Conservation (phyloP, 345 rosid genomes). For the Rhizophora mangle region DNA sequence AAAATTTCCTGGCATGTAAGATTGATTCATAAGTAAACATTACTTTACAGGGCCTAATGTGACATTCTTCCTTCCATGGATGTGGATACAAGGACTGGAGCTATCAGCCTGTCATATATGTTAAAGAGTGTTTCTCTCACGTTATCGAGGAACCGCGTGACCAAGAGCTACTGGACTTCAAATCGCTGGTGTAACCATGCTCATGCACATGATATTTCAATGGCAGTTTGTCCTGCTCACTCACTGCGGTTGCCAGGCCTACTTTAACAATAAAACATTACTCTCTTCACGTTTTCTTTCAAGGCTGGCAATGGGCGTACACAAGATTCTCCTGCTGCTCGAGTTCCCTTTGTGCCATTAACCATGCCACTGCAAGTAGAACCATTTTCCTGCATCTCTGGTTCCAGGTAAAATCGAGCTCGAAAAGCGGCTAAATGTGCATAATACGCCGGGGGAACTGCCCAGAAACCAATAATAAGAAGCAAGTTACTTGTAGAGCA, state of each 20-base stretch:
- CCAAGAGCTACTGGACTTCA: too few relatives aligned
- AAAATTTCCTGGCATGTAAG: constrained; percentile 30
- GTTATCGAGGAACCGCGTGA: too few relatives aligned
- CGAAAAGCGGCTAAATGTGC: constrained; percentile 98
- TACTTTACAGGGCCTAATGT: constrained; percentile 34
- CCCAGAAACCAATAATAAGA: constrained; percentile 2
- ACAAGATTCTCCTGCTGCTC: constrained; percentile 13
- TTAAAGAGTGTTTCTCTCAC: not conserved
- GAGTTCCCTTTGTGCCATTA: constrained; percentile 2
- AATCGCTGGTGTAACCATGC: too few relatives aligned
- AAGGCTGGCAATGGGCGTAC: constrained; percentile 87
- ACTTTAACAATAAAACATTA: constrained; percentile 84
- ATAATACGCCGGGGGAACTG: constrained; percentile 97
- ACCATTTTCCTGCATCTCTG: constrained; percentile 79
- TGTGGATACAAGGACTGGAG: not conserved
- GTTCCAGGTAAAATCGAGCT: constrained; percentile 95
- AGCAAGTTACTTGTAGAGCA: not conserved
- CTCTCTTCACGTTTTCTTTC: constrained; percentile 97
- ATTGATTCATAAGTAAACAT: constrained; percentile 17
- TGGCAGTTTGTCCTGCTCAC: not conserved
- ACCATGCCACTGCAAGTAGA: constrained; percentile 38
- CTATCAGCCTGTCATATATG: not conserved
- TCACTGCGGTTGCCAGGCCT: constrained; percentile 1
- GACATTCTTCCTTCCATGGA: constrained; percentile 14
- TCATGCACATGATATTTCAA: too few relatives aligned